These are phyloP conservation scores for Boeremia exigua DNA, from an alignment of 2,329 filamentous ascomycete genomes.

Conservation along the genomic window DNA sequence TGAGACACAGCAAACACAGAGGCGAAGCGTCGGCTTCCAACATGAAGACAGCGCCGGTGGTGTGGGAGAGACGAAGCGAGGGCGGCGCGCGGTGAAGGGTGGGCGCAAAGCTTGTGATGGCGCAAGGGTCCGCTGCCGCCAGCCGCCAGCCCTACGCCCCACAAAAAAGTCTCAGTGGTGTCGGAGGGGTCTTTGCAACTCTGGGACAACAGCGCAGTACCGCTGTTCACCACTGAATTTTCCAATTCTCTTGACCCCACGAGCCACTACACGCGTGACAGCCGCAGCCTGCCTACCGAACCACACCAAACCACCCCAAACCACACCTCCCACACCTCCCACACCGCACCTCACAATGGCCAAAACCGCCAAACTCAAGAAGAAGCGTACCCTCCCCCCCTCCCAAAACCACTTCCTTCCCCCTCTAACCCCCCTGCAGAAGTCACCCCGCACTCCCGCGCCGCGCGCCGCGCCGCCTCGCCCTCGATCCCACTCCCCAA, in stretches of 20 bases:
- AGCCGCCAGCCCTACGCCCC: slow-evolving; percentile 12
- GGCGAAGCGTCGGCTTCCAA: slow-evolving; percentile 37
- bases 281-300: no score
- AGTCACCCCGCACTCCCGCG: slow-evolving; percentile 73
- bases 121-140: slow-evolving; percentile 6
- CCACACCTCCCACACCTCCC: no score
- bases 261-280: no score
- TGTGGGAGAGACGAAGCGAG: slow-evolving; percentile 15
- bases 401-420: neutral
- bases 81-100: slow-evolving; percentile 24
- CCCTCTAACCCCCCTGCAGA: slow-evolving; percentile 50
- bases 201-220: no score
- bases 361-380: slow-evolving; percentile 56
- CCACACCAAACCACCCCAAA: no score
- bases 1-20: slow-evolving; percentile 38
- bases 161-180: slow-evolving; percentile 11
- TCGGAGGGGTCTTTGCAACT: no score
- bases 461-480: slow-evolving; percentile 73
- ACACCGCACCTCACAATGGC: no score
- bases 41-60: slow-evolving; percentile 36
- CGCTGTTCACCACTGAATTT: no score
- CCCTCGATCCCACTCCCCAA: slow-evolving; percentile 73
- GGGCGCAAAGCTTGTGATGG: slow-evolving; percentile 18
- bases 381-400: slow-evolving; percentile 44
- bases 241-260: no score